These are phyloP conservation scores for Cadophora gregata DNA, from an alignment of 2,329 filamentous ascomycete genomes.

Conservation along the genomic window DNA sequence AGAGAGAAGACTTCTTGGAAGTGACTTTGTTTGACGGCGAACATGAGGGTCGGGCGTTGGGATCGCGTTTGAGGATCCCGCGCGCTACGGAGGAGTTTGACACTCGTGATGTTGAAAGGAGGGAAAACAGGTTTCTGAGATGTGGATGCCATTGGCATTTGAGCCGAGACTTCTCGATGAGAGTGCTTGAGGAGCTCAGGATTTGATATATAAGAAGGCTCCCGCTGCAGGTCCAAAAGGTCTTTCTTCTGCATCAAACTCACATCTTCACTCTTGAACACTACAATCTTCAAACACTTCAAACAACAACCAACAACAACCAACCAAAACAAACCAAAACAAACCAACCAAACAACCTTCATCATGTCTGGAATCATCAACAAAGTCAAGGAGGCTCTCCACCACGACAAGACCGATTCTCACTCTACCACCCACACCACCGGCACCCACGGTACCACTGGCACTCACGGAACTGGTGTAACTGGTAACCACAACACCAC, in stretches of 20 bases:
- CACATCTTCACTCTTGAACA: conserved; percentile 16
- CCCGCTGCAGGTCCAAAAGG: neutral
- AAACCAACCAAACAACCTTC: conserved; percentile 16
- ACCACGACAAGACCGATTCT: conserved; percentile 37
- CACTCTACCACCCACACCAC: conserved; percentile 33
- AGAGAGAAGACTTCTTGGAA: neutral
- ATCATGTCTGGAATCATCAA: conserved; percentile 53
- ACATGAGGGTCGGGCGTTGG: neutral
- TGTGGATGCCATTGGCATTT: neutral
- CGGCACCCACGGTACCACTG: conserved; percentile 25
- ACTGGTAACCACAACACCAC: conserved; percentile 32
- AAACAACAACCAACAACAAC: conserved; percentile 15
- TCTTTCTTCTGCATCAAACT: conserved; percentile 20
- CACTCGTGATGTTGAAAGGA: neutral
- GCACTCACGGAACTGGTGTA: conserved; percentile 27
- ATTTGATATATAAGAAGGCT: conserved; percentile 22
- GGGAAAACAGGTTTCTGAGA: conserved; percentile 22
- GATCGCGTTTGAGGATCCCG: neutral
- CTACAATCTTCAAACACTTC: conserved; percentile 20
- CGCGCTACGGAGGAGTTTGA: neutral
- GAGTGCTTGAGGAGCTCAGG: neutral
- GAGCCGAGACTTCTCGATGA: neutral
- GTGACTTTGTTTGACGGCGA: neutral
- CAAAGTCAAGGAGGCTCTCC: conserved; percentile 54
- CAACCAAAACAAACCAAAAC: neutral